Evolutionary conservation across 2,329 filamentous ascomycete genomes (phyloP), one percentile per base, ranked within the genome.

Genomic region (Phaeosphaeria sp.): DNA sequence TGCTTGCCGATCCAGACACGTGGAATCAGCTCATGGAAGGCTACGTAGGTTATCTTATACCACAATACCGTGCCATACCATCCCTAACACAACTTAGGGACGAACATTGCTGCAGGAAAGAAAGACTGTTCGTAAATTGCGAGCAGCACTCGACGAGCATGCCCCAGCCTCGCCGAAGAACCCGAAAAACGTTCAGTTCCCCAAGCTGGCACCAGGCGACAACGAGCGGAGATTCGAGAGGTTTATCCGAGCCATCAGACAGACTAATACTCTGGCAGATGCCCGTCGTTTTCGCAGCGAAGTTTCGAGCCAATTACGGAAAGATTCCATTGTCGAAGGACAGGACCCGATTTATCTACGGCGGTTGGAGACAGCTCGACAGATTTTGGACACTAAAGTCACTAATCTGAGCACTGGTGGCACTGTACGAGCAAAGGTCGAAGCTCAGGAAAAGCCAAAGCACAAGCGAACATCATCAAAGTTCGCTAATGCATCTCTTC

Each of bases 21-120:
- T 99, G 94, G 94, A 98, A 99, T 71, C 93, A 97, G 76, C 78
- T 97, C 58, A 92, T 98, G 84, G 94, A 98, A 77, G 93, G 89
- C 55, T 92, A 90, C 77, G 89, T 76, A 67, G 68, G 74, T 50
- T 30, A 7, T 36, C 78, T 64, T 25, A 4, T 36, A 23, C 27
- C 9, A 20, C 9, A 22, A 4, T 36, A 23, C 27, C 9, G n/a
- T 7, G 20, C 3, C n/a, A 47, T 13, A 13, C 11, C 43, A 21
- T 2, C 18, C 23, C 66, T 75, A 50, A 75, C 56, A 25, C 13
- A 1, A 2, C 3, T 1, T 47, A 89, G 77, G 90, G 93, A 18
- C 89, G 91, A 50, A 90, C 90, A 23, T 90, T 96, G 81, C 83
- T 99, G 43, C 95, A 98, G 76, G 96, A 99, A 75, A 88, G 96